A percentile compares a stretch with the other conserved stretches of the same genome.
Evolutionary conservation across 441 rosid genomes (phyloP).

Genomic region (Syzygium malaccense): DNA sequence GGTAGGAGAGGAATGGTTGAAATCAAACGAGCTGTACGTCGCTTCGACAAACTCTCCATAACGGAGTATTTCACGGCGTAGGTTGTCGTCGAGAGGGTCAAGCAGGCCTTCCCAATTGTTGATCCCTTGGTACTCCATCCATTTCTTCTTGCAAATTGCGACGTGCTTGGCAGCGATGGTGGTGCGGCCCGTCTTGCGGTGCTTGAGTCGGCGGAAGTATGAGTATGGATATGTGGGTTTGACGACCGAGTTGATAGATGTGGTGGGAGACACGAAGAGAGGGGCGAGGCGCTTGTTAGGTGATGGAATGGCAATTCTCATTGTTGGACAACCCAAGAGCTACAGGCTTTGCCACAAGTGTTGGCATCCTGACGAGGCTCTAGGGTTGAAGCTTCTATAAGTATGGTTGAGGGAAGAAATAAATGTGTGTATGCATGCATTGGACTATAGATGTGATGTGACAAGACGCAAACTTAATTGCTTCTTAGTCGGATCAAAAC

Average conservation of each 20-base stretch:
- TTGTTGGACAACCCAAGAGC: not conserved
- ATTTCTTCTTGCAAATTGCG: not conserved
- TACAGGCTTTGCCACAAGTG: not conserved
- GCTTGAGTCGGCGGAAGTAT: not conserved
- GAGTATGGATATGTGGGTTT: not conserved
- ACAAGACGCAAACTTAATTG: not conserved
- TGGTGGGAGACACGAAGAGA: not conserved
- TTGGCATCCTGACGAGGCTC: not conserved
- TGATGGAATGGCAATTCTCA: not conserved
- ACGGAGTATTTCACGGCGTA: slow-evolving; percentile 3
- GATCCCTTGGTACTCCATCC: slow-evolving; percentile 11
- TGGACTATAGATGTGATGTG: not conserved
- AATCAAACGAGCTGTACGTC: slow-evolving; percentile 2
- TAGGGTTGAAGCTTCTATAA: not conserved
- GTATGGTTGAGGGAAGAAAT: not conserved
- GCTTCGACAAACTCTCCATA: slow-evolving; percentile 8
- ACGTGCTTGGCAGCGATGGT: not conserved
- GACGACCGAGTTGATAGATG: not conserved
- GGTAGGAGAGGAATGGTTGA: slow-evolving; percentile 3
- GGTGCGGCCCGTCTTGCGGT: not conserved
- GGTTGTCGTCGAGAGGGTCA: slow-evolving; percentile 7
- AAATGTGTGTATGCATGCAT: not conserved
- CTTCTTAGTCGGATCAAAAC: not conserved
- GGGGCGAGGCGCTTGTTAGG: not conserved
- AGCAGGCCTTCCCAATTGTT: slow-evolving; percentile 11